Evolutionary conservation across 2,329 filamentous ascomycete species (phyloP).

Genomic region (Chalaropsis thielavioides): DNA sequence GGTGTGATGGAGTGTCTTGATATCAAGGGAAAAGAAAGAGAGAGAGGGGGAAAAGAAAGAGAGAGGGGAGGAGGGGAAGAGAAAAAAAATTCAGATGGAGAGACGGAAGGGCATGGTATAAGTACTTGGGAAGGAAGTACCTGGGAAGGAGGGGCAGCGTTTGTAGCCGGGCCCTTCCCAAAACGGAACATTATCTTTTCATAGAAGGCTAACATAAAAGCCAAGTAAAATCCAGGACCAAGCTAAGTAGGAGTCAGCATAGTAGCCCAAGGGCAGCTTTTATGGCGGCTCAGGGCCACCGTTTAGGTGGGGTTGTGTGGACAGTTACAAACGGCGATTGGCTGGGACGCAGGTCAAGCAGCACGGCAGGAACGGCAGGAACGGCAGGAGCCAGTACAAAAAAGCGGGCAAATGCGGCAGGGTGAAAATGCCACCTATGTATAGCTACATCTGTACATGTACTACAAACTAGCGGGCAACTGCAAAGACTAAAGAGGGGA

Average conservation of each 20-base stretch:
- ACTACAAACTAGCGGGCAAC: background rate
- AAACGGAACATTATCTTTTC: background rate
- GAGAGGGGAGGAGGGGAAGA: conserved; percentile 2
- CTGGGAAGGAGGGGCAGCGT: background rate
- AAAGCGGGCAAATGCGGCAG: background rate
- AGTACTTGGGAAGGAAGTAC: conserved; percentile 8
- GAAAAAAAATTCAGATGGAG: conserved; percentile 2
- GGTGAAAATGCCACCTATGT: conserved; percentile 1
- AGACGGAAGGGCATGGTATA: conserved; percentile 7
- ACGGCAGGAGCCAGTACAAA: conserved; percentile 3
- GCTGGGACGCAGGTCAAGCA: background rate
- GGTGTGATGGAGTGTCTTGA: conserved; percentile 10
- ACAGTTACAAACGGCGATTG: conserved; percentile 2
- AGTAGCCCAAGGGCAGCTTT: background rate
- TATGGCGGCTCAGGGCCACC: background rate
- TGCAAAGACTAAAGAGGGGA: background rate
- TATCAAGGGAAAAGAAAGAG: conserved; percentile 10
- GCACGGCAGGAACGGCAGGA: background rate
- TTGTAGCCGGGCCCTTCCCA: background rate
- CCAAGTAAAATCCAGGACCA: background rate
- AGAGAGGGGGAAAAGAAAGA: conserved; percentile 1
- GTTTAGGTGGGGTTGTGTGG: conserved; percentile 5
- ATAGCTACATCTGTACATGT: background rate
- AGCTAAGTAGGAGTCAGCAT: background rate
- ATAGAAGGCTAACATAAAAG: background rate